Conservation (phyloP, 495 filamentous ascomycete genomes). For the Penicilliopsis zonata region DNA sequence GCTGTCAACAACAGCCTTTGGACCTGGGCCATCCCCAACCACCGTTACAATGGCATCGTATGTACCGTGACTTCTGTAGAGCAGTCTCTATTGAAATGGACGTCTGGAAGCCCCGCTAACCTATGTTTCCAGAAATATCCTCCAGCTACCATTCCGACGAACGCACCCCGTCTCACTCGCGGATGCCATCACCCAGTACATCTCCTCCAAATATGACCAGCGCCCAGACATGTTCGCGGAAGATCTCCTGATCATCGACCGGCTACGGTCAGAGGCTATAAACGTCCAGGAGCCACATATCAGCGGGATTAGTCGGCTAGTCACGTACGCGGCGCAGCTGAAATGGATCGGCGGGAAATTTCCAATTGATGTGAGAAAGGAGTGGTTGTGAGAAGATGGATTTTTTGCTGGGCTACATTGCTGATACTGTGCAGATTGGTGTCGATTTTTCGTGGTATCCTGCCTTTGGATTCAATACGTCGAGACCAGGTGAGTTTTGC, state of each 20-base stretch:
- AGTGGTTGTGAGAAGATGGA: too few species aligned
- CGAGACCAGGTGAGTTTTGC: slow-evolving; percentile 44
- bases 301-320: slow-evolving; percentile 79
- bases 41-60: slow-evolving; percentile 31
- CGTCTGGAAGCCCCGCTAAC: too few species aligned
- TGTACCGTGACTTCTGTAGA: slow-evolving; percentile 7
- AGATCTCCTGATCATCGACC: slow-evolving; percentile 80
- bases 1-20: slow-evolving; percentile 22
- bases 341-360: slow-evolving; percentile 95
- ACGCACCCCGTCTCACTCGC: slow-evolving; percentile 67
- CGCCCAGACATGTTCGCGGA: slow-evolving; percentile 94
- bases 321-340: slow-evolving; percentile 82
- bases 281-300: slow-evolving; percentile 79
- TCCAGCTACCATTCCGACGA: slow-evolving; percentile 75
- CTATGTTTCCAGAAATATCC: slow-evolving; percentile 28
- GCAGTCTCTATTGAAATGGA: too few species aligned
- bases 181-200: slow-evolving; percentile 83
- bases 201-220: slow-evolving; percentile 97
- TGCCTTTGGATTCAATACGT: slow-evolving; percentile 78
- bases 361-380: slow-evolving; percentile 70
- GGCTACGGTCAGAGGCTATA: slow-evolving; percentile 67
- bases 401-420: slow-evolving; percentile 1
- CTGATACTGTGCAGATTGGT: slow-evolving; percentile 52
- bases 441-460: slow-evolving; percentile 95
- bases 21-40: neutral